Base-by-base conservation (phyloP, 2,329 filamentous ascomycete species). In the Monosporascus sp. region DNA sequence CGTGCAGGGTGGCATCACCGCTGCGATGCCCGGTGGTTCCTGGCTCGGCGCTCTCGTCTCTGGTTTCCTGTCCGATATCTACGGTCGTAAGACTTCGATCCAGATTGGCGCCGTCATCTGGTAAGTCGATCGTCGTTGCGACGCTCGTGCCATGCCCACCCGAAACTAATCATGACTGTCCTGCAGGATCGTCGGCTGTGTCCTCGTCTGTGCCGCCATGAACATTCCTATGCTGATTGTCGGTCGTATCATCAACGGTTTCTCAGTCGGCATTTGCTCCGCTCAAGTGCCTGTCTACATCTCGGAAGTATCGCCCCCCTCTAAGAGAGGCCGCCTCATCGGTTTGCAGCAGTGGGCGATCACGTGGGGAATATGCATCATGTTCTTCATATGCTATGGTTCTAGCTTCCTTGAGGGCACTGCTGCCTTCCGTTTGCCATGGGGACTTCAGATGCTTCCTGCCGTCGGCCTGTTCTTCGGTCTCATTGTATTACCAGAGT, bases 261-360 rank as follows among this genome's bases (percentile, higher is more conserved):
- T 89, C 58, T 80, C 81, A 47, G 85, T 89, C 55, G 87, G 87
- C 58, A 88, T 89, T 65, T 85, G 82, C 67, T 88, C 84, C 24
- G 84, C 86, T 25, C 84, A 89, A 64, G 86, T 88, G 2, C 85
- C 84, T 0, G 84, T 88, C 53, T 89, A 88, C 67, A 82, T 88
- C 48, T 81, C 83, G 35, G 87, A 89, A 65, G 65, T 87, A 24
- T 80, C 75, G 0, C 75, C 72, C 66, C 61, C 80, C 68, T 75
- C 72, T 56, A 70, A 69, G 59, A 67, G 74, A 38, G 74, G 74
- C 27, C 70, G 70, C 11, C 65, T 76, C 35, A 71, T 77, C 37
- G 68, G 70, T 11, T 69, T 75, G 61, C 72, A 77, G 59, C 74
- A 76, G 58, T 74, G 69, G 68, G 70, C 72, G 17, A 75, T 76